phyloP scores from a whole-genome alignment of 352 stramenopile genomes.

The Phytophthora cactorum region DNA sequence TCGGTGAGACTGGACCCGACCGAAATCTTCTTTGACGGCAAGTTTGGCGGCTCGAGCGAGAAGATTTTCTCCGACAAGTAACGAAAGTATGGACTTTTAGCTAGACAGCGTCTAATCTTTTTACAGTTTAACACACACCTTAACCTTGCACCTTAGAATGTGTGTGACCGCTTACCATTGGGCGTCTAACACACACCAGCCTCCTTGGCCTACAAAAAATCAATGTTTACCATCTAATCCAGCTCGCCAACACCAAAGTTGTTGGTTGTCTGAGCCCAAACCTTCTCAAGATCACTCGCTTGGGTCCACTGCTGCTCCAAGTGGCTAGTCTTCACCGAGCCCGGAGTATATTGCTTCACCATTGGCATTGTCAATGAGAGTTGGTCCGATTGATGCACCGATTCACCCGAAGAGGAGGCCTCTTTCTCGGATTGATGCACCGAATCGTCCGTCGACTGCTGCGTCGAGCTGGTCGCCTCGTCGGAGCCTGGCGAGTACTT shows the following conservation, averaged over 20 bases:
- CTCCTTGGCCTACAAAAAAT: neutral
- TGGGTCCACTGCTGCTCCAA: constrained; percentile 9
- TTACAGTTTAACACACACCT: neutral
- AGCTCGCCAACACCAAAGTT: constrained; percentile 33
- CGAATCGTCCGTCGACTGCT: neutral
- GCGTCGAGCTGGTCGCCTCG: neutral
- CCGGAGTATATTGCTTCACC: neutral
- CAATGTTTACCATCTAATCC: constrained; percentile 13
- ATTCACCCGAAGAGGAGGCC: neutral
- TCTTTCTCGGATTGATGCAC: neutral
- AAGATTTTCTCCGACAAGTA: constrained; percentile 58
- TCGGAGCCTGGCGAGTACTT: neutral
- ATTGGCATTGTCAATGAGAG: neutral
- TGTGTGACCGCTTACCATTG: constrained; percentile 27
- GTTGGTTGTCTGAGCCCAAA: constrained; percentile 11
- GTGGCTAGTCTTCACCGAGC: neutral
- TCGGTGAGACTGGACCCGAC: constrained; percentile 61
- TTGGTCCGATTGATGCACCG: neutral
- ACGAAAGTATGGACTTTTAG: neutral
- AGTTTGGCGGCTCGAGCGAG: constrained; percentile 74
- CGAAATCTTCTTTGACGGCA: constrained; percentile 87
- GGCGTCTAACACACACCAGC: neutral
- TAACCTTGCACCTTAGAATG: neutral
- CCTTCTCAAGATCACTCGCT: constrained; percentile 24
- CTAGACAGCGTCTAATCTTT: neutral